Evolutionary conservation across 2,329 filamentous ascomycete species (phyloP).

Genomic region (Penicillium sp.): DNA sequence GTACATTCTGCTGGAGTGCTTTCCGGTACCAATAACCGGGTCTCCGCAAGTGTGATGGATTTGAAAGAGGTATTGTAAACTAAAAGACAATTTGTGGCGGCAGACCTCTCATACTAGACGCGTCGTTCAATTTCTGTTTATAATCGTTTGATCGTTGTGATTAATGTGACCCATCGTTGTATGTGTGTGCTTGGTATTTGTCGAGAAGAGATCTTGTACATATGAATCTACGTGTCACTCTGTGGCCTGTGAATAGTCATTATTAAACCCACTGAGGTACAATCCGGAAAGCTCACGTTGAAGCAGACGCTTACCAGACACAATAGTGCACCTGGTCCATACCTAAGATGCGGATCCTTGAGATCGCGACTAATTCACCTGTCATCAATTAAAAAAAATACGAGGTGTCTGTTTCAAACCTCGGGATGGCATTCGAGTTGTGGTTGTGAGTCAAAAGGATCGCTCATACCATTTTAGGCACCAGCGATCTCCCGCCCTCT

Average conservation of each 20-base stretch:
- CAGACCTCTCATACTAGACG: neutral
- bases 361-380: neutral
- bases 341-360: too few species aligned
- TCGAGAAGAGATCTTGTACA: neutral
- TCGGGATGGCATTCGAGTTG: neutral
- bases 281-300: neutral
- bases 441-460: neutral
- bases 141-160: neutral
- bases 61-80: slow-evolving; percentile 9
- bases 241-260: neutral
- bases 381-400: neutral
- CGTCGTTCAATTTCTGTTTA: neutral
- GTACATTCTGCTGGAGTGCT: slow-evolving; percentile 22
- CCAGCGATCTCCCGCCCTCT: neutral
- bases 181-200: neutral
- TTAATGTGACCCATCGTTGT: neutral
- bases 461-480: neutral
- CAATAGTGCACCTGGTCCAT: neutral
- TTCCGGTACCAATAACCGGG: slow-evolving; percentile 20
- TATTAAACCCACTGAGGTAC: neutral
- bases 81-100: neutral
- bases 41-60: slow-evolving; percentile 21
- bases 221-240: neutral
- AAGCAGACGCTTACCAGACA: neutral
- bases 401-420: neutral